These are phyloP conservation scores for Viola odorata DNA, from an alignment of 345 rosid species.

Conservation along the genomic window DNA sequence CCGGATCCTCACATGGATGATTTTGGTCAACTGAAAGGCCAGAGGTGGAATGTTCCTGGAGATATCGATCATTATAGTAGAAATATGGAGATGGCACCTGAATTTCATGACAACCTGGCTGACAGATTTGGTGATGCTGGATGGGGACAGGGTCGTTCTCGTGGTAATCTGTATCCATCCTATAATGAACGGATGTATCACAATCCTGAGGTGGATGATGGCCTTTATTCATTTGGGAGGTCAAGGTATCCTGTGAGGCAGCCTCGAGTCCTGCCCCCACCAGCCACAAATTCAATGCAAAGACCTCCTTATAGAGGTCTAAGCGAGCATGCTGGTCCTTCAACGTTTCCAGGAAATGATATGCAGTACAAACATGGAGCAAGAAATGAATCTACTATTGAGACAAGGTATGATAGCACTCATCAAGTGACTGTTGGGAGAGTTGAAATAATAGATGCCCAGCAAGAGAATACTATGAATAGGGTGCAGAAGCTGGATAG, in stretches of 20 bases:
- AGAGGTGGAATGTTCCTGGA: conserved; percentile 68
- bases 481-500: conserved; percentile 40
- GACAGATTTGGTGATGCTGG: conserved; percentile 62
- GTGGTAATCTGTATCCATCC: conserved; percentile 45
- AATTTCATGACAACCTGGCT: conserved; percentile 55
- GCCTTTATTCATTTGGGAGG: conserved; percentile 67
- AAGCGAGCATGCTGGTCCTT: conserved; percentile 48
- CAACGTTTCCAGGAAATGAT: conserved; percentile 42
- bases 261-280: conserved; percentile 95
- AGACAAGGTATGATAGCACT: conserved; percentile 39
- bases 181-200: conserved; percentile 54
- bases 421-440: conserved; percentile 40
- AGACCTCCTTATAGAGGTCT: conserved; percentile 50
- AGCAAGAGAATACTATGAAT: conserved; percentile 26
- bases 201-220: conserved; percentile 65
- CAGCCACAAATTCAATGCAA: conserved; percentile 52
- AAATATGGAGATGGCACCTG: conserved; percentile 57
- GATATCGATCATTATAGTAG: conserved; percentile 60
- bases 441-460: conserved; percentile 29
- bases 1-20: conserved; percentile 54
- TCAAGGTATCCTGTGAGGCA: conserved; percentile 74
- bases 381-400: conserved; percentile 40
- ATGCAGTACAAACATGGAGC: conserved; percentile 35
- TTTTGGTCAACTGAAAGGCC: conserved; percentile 37
- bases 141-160: conserved; percentile 58